Conservation (phyloP, 345 rosid genomes). For the Gossypium turneri region DNA sequence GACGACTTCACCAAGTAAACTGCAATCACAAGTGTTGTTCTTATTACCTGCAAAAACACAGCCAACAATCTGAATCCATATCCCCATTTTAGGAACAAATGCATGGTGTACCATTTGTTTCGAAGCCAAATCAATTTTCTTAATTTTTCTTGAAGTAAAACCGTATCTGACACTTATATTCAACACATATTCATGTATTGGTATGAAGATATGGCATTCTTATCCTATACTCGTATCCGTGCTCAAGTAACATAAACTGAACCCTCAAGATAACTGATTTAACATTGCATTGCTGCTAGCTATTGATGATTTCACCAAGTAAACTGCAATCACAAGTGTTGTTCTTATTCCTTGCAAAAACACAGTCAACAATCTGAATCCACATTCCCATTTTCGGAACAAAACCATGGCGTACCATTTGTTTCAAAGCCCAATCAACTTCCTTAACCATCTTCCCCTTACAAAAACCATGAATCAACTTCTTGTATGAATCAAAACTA, state of each 20-base stretch:
- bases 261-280: neutral
- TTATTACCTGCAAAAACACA: constrained; percentile 28
- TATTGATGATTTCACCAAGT: constrained; percentile 21
- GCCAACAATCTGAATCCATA: constrained; percentile 50
- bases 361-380: constrained; percentile 25
- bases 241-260: neutral
- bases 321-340: neutral
- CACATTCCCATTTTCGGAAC: too few relatives aligned
- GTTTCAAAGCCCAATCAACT: too few relatives aligned
- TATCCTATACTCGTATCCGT: neutral
- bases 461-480: too few relatives aligned
- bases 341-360: constrained; percentile 24
- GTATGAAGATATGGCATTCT: too few relatives aligned
- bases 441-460: too few relatives aligned
- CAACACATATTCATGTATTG: too few relatives aligned
- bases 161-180: neutral
- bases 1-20: neutral
- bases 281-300: neutral
- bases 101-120: constrained; percentile 70
- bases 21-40: neutral
- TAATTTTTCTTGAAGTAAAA: neutral
- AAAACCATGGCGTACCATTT: too few relatives aligned
- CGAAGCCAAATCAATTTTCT: constrained; percentile 63
- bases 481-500: constrained; percentile 33
- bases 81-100: constrained; percentile 68